Evolutionary conservation across 768 basidiomycete genomes (phyloP), one percentile per base, ranked within the genome.

Genomic region (Suillus subalutaceus): DNA sequence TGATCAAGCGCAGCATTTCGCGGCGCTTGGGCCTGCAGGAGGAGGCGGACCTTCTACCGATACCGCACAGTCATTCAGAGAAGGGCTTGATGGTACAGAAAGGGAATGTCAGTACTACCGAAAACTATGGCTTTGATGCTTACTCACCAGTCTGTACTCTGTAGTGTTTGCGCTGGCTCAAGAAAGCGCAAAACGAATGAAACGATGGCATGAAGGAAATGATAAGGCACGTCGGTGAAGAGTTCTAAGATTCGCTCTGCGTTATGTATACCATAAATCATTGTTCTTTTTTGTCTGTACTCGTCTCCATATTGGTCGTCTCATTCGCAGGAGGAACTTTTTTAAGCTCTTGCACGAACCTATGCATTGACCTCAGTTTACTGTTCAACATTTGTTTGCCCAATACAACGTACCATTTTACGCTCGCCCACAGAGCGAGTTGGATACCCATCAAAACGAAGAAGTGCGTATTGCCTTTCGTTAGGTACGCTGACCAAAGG

Each of bases 61-160:
- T 68, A 74, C 80, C 1, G 87, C 92, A 7, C 90, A 91, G 68
- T 80, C 85, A 15, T 98, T 98, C 72, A 83, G 94, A 69, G 96
- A 97, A 75, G 96, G 96, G 1, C 85, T 98, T 66, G 96, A 98
- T 64, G 88, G 86, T n/a, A 93, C 93, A 16, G 96, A 98, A 75
- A 85, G 96, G 68, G 94, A 97, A 82, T 70, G 96, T 97, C 74
- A 83, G 89, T 60, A 50, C 48, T 23, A 10, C 18, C 82, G n/a
- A 61, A 43, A 56, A 41, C 26, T 57, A 26, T 62, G 64, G 18
- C 15, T 60, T 64, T 30, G n/a, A 48, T 38, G 40, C 15, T 32
- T 38, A 43, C 65, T 70, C 69, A 69, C 69, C 50, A 30, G 37
- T 55, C 40, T 38, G 20, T 32, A 32, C 32, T 32, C 5, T 26